These are phyloP conservation scores for Leptographium wingfieldii DNA, from an alignment of 2,329 filamentous ascomycete species.

Conservation along the genomic window DNA sequence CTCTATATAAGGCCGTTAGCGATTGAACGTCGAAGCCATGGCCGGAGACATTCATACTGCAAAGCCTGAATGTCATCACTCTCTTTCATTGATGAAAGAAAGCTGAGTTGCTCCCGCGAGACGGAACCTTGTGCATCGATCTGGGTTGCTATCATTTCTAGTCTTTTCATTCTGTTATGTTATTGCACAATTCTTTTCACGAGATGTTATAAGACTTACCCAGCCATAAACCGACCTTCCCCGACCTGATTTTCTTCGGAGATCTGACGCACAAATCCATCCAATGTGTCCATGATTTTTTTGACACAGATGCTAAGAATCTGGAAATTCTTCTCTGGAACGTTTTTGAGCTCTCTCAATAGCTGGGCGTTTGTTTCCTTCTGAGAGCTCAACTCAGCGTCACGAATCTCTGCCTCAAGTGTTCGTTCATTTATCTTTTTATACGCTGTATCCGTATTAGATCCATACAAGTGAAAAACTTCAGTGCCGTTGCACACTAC, in stretches of 20 bases:
- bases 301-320: slow-evolving; percentile 6
- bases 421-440: slow-evolving; percentile 5
- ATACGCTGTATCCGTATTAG: background rate
- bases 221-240: background rate
- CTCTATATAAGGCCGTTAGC: background rate
- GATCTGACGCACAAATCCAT: background rate
- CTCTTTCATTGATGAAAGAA: background rate
- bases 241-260: background rate
- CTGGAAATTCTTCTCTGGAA: slow-evolving; percentile 10
- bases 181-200: background rate
- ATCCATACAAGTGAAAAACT: background rate
- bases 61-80: background rate
- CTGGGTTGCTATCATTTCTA: background rate
- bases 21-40: background rate
- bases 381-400: slow-evolving; percentile 1
- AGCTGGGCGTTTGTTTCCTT: slow-evolving; percentile 2
- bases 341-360: slow-evolving; percentile 2
- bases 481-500: background rate
- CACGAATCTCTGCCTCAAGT: background rate
- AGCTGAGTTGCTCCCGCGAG: background rate
- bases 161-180: background rate
- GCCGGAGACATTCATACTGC: background rate
- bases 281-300: slow-evolving; percentile 7
- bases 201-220: background rate
- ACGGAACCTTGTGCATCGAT: background rate